Percentiles rank a stretch among this genome's conserved stretches.
Conservation (phyloP, 257 asterid genomes). For the Jacaranda copaia region DNA sequence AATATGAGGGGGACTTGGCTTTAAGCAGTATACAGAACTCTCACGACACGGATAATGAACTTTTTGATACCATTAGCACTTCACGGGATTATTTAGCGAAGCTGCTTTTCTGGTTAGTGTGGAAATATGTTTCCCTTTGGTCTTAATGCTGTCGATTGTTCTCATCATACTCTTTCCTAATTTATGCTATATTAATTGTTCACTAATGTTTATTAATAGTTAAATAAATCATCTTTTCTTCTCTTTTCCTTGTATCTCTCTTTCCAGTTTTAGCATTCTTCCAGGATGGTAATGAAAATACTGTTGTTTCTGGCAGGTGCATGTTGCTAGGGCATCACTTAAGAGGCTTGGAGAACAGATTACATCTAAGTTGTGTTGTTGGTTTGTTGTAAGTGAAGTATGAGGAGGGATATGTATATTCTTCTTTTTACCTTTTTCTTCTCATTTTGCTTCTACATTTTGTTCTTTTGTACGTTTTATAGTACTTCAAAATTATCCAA, state of each 20-base stretch:
- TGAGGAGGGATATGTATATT: slow-evolving; percentile 62
- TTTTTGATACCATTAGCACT: slow-evolving; percentile 56
- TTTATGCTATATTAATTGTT: neutral
- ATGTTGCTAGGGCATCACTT: slow-evolving; percentile 97
- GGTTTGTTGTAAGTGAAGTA: slow-evolving; percentile 71
- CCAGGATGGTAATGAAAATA: slow-evolving; percentile 25
- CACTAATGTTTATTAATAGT: neutral
- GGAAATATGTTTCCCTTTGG: neutral
- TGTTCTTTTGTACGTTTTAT: slow-evolving; percentile 21
- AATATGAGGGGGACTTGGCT: slow-evolving; percentile 42
- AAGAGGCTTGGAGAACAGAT: slow-evolving; percentile 94
- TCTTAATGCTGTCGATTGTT: slow-evolving; percentile 18
- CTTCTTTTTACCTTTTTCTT: slow-evolving; percentile 43
- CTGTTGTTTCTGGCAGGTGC: slow-evolving; percentile 68
- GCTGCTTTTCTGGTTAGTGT: slow-evolving; percentile 90
- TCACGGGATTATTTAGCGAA: slow-evolving; percentile 95
- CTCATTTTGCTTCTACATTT: slow-evolving; percentile 29
- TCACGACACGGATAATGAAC: slow-evolving; percentile 42
- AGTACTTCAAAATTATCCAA: slow-evolving; percentile 16
- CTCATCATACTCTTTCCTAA: neutral
- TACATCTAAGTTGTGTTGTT: slow-evolving; percentile 90
- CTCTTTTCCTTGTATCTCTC: neutral
- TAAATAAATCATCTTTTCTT: neutral
- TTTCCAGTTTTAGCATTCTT: neutral
- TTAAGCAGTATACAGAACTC: slow-evolving; percentile 45